Conservation (phyloP, 1,284 basidiomycete species). For the Heterobasidion annosum region DNA sequence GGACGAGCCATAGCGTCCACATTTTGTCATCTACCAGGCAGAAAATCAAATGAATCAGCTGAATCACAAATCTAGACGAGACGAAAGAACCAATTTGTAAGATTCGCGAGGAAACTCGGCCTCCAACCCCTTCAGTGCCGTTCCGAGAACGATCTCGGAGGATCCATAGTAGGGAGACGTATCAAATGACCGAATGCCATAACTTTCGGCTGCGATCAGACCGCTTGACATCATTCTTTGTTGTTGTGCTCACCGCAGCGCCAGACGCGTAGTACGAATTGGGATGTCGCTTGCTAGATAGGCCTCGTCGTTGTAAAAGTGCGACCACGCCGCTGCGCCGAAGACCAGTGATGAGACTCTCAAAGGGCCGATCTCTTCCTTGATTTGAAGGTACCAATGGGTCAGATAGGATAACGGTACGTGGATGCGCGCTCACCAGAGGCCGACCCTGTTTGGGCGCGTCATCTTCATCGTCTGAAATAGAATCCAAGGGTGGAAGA, state of each 20-base stretch:
- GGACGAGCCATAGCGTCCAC: constrained; percentile 72
- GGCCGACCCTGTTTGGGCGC: constrained; percentile 30
- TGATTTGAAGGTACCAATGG: constrained; percentile 4
- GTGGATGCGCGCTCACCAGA: constrained; percentile 20
- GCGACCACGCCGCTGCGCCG: constrained; percentile 68
- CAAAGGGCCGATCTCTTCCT: constrained; percentile 21
- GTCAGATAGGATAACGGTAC: background rate
- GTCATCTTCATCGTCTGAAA: constrained; percentile 44
- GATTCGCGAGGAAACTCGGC: constrained; percentile 72
- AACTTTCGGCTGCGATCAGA: constrained; percentile 32
- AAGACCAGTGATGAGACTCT: constrained; percentile 47
- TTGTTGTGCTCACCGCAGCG: constrained; percentile 50
- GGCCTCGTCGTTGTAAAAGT: constrained; percentile 63
- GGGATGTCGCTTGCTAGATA: constrained; percentile 52
- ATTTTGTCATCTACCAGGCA: constrained; percentile 78
- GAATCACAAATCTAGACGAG: background rate
- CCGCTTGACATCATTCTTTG: background rate
- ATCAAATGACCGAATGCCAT: constrained; percentile 88
- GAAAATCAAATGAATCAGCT: background rate
- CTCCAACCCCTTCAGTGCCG: constrained; percentile 54
- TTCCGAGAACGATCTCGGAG: constrained; percentile 85
- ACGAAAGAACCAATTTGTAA: constrained; percentile 58
- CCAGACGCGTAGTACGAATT: constrained; percentile 68
- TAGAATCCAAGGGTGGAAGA: constrained; percentile 28
- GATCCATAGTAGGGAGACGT: constrained; percentile 86